Percentiles rank a stretch among this genome's conserved stretches.
These are phyloP conservation scores for Myxozyma neglecta DNA, from an alignment of 805 yeast species.

Conservation along the genomic window DNA sequence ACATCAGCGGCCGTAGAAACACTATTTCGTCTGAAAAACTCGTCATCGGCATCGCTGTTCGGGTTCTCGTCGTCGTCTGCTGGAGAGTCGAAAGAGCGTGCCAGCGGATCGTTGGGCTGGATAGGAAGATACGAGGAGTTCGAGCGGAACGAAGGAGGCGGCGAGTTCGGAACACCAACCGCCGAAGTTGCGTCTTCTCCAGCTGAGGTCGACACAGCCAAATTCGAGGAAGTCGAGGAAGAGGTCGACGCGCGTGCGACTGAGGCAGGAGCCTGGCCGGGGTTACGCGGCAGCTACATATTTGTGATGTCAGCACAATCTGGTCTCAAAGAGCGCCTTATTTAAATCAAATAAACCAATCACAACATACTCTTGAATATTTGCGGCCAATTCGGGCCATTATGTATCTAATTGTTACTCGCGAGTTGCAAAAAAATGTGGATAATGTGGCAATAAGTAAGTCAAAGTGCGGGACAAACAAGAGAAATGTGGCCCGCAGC, in stretches of 20 bases:
- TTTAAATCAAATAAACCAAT: not conserved
- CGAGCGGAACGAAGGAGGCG: slow-evolving; percentile 33
- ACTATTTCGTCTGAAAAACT: slow-evolving; percentile 10
- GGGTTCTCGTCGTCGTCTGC: slow-evolving; percentile 20
- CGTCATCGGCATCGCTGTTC: slow-evolving; percentile 21
- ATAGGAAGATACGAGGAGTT: slow-evolving; percentile 29
- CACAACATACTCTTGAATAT: slow-evolving; percentile 23
- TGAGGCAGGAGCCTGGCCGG: slow-evolving; percentile 10
- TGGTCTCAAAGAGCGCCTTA: not conserved
- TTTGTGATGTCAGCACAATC: not conserved
- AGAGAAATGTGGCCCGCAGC: not conserved
- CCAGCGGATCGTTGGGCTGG: slow-evolving; percentile 32
- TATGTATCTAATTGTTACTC: not conserved
- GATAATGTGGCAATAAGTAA: not conserved
- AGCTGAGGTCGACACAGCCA: not conserved
- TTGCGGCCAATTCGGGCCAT: slow-evolving; percentile 31
- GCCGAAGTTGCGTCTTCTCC: slow-evolving; percentile 11
- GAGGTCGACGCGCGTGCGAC: slow-evolving; percentile 13
- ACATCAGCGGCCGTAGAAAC: not conserved
- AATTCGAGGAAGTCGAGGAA: slow-evolving; percentile 9
- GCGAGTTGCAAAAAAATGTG: not conserved
- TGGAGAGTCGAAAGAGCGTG: slow-evolving; percentile 28
- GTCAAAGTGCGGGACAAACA: too few relatives aligned
- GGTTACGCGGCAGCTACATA: slow-evolving; percentile 23
- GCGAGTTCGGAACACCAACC: slow-evolving; percentile 24